A percentile compares a stretch with the other conserved stretches of the same genome.
Evolutionary conservation across 1,284 basidiomycete genomes (phyloP).

Genomic region (Ganoderma sinense): DNA sequence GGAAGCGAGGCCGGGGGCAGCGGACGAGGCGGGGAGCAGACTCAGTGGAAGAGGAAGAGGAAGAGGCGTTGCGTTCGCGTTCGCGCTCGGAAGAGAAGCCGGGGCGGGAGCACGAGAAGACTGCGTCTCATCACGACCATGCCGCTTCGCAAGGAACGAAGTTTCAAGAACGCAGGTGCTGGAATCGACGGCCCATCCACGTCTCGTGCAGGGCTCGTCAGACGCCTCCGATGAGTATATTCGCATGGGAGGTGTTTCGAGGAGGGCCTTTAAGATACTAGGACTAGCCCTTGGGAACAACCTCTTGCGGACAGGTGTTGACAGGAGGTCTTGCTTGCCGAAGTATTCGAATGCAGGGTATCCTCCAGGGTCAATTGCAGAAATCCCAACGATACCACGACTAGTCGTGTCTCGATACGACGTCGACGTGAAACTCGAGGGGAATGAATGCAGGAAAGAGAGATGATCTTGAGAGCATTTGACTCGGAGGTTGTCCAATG

Average conservation of each 20-base stretch:
- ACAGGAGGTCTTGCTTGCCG: not conserved
- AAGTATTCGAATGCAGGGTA: not conserved
- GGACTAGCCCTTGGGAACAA: constrained; percentile 41
- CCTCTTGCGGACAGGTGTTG: constrained; percentile 32
- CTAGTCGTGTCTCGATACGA: not conserved
- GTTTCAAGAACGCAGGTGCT: constrained; percentile 11
- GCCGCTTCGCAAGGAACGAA: not conserved
- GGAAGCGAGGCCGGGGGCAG: constrained; percentile 20
- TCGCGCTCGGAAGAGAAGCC: not conserved
- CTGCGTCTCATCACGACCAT: not conserved
- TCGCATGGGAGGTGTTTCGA: constrained; percentile 36
- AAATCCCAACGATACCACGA: not conserved
- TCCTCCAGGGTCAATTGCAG: not conserved
- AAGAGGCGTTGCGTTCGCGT: not conserved
- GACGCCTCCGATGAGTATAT: not conserved
- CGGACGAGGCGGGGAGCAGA: constrained; percentile 8
- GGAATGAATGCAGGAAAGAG: not conserved
- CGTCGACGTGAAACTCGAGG: not conserved
- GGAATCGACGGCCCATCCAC: not conserved
- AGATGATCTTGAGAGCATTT: not conserved
- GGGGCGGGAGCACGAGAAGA: not conserved
- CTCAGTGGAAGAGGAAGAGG: not conserved
- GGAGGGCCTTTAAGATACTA: constrained; percentile 34
- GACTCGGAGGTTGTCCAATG: not conserved
- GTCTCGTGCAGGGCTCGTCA: not conserved